A percentile compares a stretch with the other conserved stretches of the same genome.
Evolutionary conservation across 2,329 filamentous ascomycete species (phyloP).

Genomic region (Byssothecium circinans): DNA sequence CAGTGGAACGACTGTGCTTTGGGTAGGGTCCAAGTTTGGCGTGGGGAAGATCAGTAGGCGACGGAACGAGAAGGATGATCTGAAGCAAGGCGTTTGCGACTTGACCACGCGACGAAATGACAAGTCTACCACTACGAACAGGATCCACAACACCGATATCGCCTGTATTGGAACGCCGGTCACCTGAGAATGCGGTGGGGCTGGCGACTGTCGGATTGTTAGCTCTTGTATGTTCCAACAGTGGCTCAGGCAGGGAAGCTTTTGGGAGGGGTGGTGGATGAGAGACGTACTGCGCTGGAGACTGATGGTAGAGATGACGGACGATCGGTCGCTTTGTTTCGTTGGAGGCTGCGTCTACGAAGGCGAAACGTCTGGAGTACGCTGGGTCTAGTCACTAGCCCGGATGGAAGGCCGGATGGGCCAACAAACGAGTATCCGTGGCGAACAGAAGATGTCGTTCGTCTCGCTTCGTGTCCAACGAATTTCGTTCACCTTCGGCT

Average conservation of each 20-base stretch:
- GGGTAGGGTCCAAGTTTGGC: slow-evolving; percentile 20
- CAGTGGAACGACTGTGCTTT: slow-evolving; percentile 25
- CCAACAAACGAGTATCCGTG: slow-evolving; percentile 31
- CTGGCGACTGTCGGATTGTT: slow-evolving; percentile 1
- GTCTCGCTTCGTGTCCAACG: slow-evolving; percentile 27
- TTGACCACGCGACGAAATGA: slow-evolving; percentile 31
- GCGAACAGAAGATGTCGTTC: slow-evolving; percentile 17
- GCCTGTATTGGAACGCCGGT: slow-evolving; percentile 4
- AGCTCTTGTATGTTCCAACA: slow-evolving; percentile 7
- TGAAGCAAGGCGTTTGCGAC: slow-evolving; percentile 30
- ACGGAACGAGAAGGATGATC: slow-evolving; percentile 24
- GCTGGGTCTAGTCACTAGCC: slow-evolving; percentile 7
- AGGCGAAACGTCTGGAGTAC: slow-evolving; percentile 13
- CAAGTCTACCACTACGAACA: slow-evolving; percentile 17
- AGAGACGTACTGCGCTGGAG: neutral
- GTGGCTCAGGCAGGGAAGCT: too few species aligned
- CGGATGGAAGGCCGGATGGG: slow-evolving; percentile 5
- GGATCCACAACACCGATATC: slow-evolving; percentile 21
- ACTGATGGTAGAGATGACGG: neutral
- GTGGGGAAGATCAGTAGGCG: slow-evolving; percentile 19
- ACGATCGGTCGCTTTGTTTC: neutral
- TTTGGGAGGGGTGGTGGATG: too few species aligned
- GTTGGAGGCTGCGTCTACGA: slow-evolving; percentile 4
- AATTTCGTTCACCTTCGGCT: slow-evolving; percentile 19
- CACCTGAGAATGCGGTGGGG: neutral